Evolutionary conservation across 345 rosid species (phyloP).

Genomic region (Lepidium sativum): DNA sequence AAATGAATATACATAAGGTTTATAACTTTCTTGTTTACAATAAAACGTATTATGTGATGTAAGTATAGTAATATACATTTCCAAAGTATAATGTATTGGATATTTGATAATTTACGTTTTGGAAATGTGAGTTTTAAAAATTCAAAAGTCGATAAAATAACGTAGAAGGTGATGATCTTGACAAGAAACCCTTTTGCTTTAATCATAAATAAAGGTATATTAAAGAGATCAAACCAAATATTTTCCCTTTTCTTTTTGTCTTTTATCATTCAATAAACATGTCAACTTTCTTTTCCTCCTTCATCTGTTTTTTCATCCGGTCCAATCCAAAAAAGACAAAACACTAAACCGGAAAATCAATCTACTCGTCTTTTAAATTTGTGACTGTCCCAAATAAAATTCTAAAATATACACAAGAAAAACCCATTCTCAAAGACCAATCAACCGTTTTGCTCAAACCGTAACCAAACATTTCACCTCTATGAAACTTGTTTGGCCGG

Average conservation of each 20-base stretch:
- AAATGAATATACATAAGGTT: too few species aligned
- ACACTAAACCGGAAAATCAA: conserved; percentile 6
- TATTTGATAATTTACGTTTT: too few species aligned
- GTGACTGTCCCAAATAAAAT: conserved; percentile 8
- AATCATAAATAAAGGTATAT: not conserved
- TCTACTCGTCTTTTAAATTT: conserved; percentile 9
- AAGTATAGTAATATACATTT: too few species aligned
- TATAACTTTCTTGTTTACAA: too few species aligned
- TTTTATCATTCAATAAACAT: conserved; percentile 12
- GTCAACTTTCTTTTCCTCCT: conserved; percentile 13
- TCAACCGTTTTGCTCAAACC: not conserved
- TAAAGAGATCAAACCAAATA: conserved; percentile 3
- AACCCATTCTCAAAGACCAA: not conserved
- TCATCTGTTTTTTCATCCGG: conserved; percentile 7
- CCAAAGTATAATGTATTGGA: too few species aligned
- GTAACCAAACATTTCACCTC: not conserved
- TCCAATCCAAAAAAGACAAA: conserved; percentile 16
- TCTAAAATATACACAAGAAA: conserved; percentile 13
- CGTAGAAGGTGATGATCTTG: not conserved
- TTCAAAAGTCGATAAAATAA: not conserved
- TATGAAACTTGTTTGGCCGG: conserved; percentile 21
- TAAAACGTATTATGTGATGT: too few species aligned
- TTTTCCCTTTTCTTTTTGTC: not conserved
- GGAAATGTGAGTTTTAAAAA: not conserved
- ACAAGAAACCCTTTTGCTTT: not conserved